phyloP scores from a whole-genome alignment of 225 moss, liverwort and hornwort genomes.

The Bryoerythrophyllum caledonicum region DNA sequence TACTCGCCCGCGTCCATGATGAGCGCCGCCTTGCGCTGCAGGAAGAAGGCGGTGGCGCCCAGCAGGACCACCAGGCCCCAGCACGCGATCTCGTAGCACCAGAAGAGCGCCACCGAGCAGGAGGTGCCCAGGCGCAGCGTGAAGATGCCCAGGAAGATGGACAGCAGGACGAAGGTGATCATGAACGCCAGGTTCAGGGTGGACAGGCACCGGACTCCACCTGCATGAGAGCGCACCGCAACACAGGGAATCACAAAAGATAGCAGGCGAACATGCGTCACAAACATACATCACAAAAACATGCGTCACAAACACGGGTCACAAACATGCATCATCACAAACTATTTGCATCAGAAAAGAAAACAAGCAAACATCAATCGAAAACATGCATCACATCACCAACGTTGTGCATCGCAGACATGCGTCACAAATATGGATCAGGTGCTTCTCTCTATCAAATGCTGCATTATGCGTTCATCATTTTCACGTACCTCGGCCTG shows the following conservation, averaged over 20 bases:
- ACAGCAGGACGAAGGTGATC: conserved; percentile 63
- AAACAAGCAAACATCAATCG: too few relatives aligned
- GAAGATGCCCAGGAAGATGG: conserved; percentile 81
- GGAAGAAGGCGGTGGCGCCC: conserved; percentile 61
- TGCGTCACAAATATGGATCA: not conserved
- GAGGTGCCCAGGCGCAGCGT: conserved; percentile 74
- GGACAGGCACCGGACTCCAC: conserved; percentile 91
- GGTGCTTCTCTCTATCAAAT: not conserved
- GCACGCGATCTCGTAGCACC: conserved; percentile 92
- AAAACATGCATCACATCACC: too few relatives aligned
- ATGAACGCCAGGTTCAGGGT: conserved; percentile 73
- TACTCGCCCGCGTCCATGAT: conserved; percentile 83
- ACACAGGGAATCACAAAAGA: too few relatives aligned
- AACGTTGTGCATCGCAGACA: too few relatives aligned
- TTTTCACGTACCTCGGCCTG: conserved; percentile 63
- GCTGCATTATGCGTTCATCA: not conserved
- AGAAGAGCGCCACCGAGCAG: conserved; percentile 87
- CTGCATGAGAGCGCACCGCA: conserved; percentile 34
- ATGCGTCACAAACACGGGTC: too few relatives aligned
- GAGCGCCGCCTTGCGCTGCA: conserved; percentile 87
- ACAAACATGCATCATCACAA: too few relatives aligned
- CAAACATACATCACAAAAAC: too few relatives aligned
- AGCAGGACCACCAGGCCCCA: conserved; percentile 74
- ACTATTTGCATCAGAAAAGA: too few relatives aligned
- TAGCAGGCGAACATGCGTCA: too few relatives aligned